These are phyloP conservation scores for Emergomyces orientalis DNA, from an alignment of 2,329 filamentous ascomycete genomes.

Conservation along the genomic window DNA sequence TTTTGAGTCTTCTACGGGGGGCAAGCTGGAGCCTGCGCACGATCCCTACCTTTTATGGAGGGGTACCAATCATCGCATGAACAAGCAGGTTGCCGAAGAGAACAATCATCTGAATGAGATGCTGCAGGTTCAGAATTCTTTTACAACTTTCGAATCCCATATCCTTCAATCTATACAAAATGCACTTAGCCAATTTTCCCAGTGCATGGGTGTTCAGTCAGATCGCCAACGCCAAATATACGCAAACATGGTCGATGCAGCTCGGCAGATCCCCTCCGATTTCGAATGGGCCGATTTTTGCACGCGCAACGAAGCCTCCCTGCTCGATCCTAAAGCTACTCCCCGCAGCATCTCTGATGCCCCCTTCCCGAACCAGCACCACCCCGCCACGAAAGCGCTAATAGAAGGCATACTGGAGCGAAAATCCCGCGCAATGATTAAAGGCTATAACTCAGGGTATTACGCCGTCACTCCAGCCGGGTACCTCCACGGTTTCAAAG, in stretches of 20 bases:
- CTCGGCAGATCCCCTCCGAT: conserved; percentile 68
- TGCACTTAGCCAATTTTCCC: conserved; percentile 72
- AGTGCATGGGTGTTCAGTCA: conserved; percentile 67
- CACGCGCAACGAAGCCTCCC: conserved; percentile 56
- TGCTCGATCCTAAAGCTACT: conserved; percentile 68
- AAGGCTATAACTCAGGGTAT: conserved; percentile 70
- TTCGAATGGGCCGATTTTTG: conserved; percentile 90
- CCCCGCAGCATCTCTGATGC: conserved; percentile 66
- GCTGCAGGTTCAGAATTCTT: conserved; percentile 82
- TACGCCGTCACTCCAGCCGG: conserved; percentile 84
- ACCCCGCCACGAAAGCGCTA: conserved; percentile 66
- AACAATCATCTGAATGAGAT: conserved; percentile 94
- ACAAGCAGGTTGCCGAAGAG: conserved; percentile 87
- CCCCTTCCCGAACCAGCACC: conserved; percentile 80
- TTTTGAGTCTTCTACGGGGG: conserved; percentile 62
- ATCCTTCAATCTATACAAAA: conserved; percentile 73
- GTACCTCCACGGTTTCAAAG: conserved; percentile 94
- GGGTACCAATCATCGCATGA: conserved; percentile 70
- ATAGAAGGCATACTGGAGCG: conserved; percentile 84
- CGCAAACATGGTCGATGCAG: conserved; percentile 66
- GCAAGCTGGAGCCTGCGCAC: conserved; percentile 59
- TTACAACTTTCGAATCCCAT: conserved; percentile 78
- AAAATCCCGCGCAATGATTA: conserved; percentile 76
- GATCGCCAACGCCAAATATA: conserved; percentile 76
- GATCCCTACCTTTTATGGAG: conserved; percentile 85